phyloP scores from a whole-genome alignment of 768 basidiomycete species.

The Leucocoprinus leucothites region DNA sequence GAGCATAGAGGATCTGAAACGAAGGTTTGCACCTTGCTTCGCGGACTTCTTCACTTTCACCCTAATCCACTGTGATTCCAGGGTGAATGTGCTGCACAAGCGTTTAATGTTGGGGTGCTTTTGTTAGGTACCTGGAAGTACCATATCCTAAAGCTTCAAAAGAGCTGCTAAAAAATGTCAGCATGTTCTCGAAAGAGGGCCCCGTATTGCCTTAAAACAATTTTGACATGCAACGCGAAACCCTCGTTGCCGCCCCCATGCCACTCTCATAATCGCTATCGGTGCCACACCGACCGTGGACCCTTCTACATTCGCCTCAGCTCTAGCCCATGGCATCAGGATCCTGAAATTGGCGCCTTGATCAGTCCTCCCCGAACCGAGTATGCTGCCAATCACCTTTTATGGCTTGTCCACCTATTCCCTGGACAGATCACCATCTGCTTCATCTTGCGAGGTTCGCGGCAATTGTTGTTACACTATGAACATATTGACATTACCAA shows the following conservation, averaged over 20 bases:
- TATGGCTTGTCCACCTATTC: no score
- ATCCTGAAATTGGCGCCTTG: no score
- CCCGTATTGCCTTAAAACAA: background rate
- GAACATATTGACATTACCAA: constrained; percentile 2
- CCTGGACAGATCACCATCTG: no score
- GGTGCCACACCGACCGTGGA: background rate
- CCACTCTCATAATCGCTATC: background rate
- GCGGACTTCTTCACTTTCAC: background rate
- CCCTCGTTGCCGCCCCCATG: constrained; percentile 9
- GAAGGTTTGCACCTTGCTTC: no score
- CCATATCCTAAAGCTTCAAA: constrained; percentile 4
- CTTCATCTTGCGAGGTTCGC: constrained; percentile 7
- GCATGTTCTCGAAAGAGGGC: background rate
- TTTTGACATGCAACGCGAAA: constrained; percentile 9
- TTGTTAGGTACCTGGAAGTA: background rate
- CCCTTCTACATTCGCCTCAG: background rate
- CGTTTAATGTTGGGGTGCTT: constrained; percentile 10
- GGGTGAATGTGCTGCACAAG: background rate
- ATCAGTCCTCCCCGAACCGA: no score
- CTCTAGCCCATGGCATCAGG: background rate
- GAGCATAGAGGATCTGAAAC: no score
- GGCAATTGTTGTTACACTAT: constrained; percentile 1
- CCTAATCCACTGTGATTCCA: background rate
- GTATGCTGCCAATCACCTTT: no score
- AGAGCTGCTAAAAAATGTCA: background rate